Evolutionary conservation across 768 basidiomycete genomes (phyloP).

Genomic region (Tephrocybe sp.): DNA sequence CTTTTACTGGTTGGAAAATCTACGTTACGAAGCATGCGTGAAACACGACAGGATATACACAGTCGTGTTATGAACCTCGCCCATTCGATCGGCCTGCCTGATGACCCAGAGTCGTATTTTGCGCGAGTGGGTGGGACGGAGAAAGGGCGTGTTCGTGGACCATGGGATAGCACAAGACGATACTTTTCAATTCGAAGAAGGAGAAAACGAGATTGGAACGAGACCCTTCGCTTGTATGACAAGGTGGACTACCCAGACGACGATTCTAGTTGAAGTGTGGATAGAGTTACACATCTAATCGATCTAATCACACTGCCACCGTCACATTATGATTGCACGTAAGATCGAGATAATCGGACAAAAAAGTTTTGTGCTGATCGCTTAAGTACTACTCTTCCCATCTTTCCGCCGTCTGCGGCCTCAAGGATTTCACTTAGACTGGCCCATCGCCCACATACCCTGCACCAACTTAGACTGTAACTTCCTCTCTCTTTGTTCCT

Average conservation of each 20-base stretch:
- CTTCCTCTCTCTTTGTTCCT: conserved; percentile 8
- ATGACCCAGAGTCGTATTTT: conserved; percentile 69
- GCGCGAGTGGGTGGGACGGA: conserved; percentile 54
- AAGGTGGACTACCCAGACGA: conserved; percentile 78
- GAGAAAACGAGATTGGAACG: conserved; percentile 88
- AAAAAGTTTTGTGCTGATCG: conserved; percentile 8
- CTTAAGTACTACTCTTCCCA: not conserved
- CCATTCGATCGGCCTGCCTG: conserved; percentile 55
- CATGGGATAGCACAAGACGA: conserved; percentile 67
- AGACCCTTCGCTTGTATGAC: conserved; percentile 78
- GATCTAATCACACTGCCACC: conserved; percentile 11
- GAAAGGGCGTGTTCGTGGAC: conserved; percentile 65
- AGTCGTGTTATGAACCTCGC: conserved; percentile 67
- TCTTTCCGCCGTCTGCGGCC: conserved; percentile 8
- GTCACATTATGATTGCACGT: conserved; percentile 2
- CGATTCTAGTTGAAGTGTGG: conserved; percentile 17
- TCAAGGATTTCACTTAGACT: not conserved
- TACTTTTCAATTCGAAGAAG: conserved; percentile 81
- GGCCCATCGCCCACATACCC: conserved; percentile 4
- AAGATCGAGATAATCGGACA: conserved; percentile 6
- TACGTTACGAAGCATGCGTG: conserved; percentile 52
- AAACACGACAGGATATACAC: conserved; percentile 55
- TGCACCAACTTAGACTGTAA: conserved; percentile 9
- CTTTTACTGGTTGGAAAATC: conserved; percentile 61
- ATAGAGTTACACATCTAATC: conserved; percentile 1